Base-by-base conservation (phyloP, 2,329 filamentous ascomycete species). In the Mycogone perniciosa region DNA sequence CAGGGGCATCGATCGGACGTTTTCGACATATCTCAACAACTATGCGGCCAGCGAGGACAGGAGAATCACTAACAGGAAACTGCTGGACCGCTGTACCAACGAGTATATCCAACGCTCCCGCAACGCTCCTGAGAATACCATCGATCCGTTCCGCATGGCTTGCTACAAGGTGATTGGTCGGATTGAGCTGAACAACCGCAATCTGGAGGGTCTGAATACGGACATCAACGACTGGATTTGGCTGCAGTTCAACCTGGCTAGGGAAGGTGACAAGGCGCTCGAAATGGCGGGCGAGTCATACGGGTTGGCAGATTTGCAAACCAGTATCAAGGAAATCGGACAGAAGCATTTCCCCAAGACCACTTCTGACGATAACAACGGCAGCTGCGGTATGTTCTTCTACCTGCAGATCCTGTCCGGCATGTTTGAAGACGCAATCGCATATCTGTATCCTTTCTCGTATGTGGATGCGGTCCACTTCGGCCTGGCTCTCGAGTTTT, bases 151-250 rank as follows among this genome's bases (percentile, higher is more conserved):
- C 73, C 85, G 90, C 48, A 91, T 96, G 83, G 91, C 92, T 44
- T 96, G 93, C 67, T 97, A 97, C 77, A 97, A 99, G 76, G 85
- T 99, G 55, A 86, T 99, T 60, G 93, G 95, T 42, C 89, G 84
- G 42, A 85, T 83, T 59, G 84, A 86, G 60, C 71, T 87, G 29
- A 75, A 72, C 62, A 83, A 84, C 67, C 79, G 84, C 56, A 81
- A 76, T 58, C 67, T 86, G 31, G 81, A 84, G 27, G 79, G 78
- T 42, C 70, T 86, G 34, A 80, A 80, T 60, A 81, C 77, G 10
- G 80, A 83, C 52, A 80, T 86, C 53, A 80, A 85, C 61, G 84
- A 87, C 67, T 86, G 82, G 80, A 78, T 85, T 62, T 87, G 84
- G 84, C 74, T 86, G 50, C 84, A 86, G 62, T 83, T 86, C 69